Evolutionary conservation across 2,329 filamentous ascomycete species (phyloP), one percentile per base, ranked within the genome.

Genomic region (Fusarium penzigii): DNA sequence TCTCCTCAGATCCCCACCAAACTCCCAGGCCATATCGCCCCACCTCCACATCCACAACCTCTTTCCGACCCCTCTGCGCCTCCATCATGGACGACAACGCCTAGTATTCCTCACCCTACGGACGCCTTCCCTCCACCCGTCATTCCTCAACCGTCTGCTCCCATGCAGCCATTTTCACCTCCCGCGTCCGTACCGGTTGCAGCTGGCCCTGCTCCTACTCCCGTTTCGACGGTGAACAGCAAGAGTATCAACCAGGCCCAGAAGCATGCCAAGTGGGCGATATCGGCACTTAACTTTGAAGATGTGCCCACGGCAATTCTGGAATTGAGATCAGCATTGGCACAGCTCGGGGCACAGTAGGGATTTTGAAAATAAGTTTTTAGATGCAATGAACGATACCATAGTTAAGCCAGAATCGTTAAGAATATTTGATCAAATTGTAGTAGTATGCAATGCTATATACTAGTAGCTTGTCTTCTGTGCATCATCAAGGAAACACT

Each of bases 261-360:
- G 70, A 99, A 97, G 69, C 94, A 97, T 74, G 92, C 93, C 2
- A 92, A 91, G 65, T 99, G 91, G 90, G 94, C 94, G 1, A 96
- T 97, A 40, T 97, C 92, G 11, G 94, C 94, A 0, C 75, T 99
- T 44, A 96, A 97, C 65, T 99, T 99, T 71, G 94, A 99, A 62
- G 94, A 99, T 69, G 89, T 96, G 2, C 80, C 87, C 2, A 99
- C 94, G 0, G 94, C 94, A 0, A 86, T 97, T 5, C 86, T 87
- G 65, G 92, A 99, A 68, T 71, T 99, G 56, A 83, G 84, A 47
- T 85, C 83, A 53, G 94, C 94, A 3, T 73, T 99, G 56, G 77
- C 82, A 50, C 74, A 78, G 16, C 73, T 97, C 44, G 90, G 90
- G 2, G 88, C 85, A 12, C 65, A 66, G 46, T 73, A 48, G 64